Base-by-base conservation (phyloP, 495 filamentous ascomycete genomes). In the Trypethelium eluteriae region DNA sequence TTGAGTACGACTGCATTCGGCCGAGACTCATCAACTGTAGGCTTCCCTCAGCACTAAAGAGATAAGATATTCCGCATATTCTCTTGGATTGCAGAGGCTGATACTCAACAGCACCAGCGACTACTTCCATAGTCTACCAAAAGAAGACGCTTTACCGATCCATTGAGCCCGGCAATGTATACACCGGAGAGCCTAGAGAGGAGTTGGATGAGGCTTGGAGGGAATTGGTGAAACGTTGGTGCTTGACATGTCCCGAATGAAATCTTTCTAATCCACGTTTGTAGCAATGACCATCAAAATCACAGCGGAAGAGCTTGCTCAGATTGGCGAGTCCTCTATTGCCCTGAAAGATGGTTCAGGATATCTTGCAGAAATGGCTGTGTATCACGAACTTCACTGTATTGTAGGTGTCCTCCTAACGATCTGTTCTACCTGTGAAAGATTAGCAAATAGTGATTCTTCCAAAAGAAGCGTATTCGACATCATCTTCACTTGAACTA, bases 331-430 rank as follows among this genome's bases (percentile, higher is more conserved):
- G 9, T 10, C 63, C 3, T 66, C 67, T 3, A 62, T 69, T 32
- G 56, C 63, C 4, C 64, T 69, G 32, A 39, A n/a, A 47, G 67
- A 69, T 59, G 67, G 67, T 2, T 66, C 63, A n/a, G 67, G 67
- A 36, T 69, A 62, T 38, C 6, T 69, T n/a, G 63, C 67, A 2
- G 67, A 69, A 41, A 69, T 38, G 14, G 64, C 67, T 0, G 67
- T 66, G 10, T 69, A 35, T 38, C 67, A 69, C 44, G 67, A 69
- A 44, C 64, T 69, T 10, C 63, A 69, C 46, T 69, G 67, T 53
- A 63, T 69, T n/a, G 67, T 69, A 39, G 18, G 67, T 53, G 38
- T 11, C 14, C 34, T 16, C n/a, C 10, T 32, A 25, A 62, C 6
- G 12, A 44, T 44, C 5, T n/a, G n/a, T n/a, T n/a, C n/a, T n/a